Conservation (phyloP, 177 flowering plant species). For the Vitis hybrid region DNA sequence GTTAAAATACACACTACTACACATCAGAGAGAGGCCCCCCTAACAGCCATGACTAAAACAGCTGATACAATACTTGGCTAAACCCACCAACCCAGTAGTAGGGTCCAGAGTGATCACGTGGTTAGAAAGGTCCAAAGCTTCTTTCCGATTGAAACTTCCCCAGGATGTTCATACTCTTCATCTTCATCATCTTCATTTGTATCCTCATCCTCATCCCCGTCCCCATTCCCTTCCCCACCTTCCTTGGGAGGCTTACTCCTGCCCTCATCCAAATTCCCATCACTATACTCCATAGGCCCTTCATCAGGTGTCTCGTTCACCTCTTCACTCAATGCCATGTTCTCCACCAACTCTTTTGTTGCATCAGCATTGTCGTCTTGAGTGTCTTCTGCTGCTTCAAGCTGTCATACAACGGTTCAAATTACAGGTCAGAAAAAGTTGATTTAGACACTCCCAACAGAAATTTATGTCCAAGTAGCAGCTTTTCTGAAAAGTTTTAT, state of each 20-base stretch:
- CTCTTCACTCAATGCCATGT: slow-evolving; percentile 45
- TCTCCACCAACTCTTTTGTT: slow-evolving; percentile 16
- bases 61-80: not conserved
- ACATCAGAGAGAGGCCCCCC: slow-evolving; percentile 10
- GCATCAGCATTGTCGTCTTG: slow-evolving; percentile 14
- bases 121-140: slow-evolving; percentile 67
- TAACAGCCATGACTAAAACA: slow-evolving; percentile 14
- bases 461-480: too few species aligned
- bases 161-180: slow-evolving; percentile 44
- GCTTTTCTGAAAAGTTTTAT: too few species aligned
- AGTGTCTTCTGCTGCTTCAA: slow-evolving; percentile 13
- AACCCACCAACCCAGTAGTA: not conserved
- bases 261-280: slow-evolving; percentile 17
- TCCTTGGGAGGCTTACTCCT: slow-evolving; percentile 16
- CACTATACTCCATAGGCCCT: slow-evolving; percentile 16
- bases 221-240: slow-evolving; percentile 15
- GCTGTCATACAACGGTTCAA: slow-evolving; percentile 19
- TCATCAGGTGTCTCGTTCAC: slow-evolving; percentile 45
- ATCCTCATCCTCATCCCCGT: slow-evolving; percentile 22
- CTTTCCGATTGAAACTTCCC: slow-evolving; percentile 63
- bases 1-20: slow-evolving; percentile 21
- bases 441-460: too few species aligned
- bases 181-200: slow-evolving; percentile 29
- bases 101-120: slow-evolving; percentile 28
- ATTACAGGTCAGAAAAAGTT: not conserved